Conservation (phyloP, 179 eudicot genomes). For the Sideroxylon spinosum region DNA sequence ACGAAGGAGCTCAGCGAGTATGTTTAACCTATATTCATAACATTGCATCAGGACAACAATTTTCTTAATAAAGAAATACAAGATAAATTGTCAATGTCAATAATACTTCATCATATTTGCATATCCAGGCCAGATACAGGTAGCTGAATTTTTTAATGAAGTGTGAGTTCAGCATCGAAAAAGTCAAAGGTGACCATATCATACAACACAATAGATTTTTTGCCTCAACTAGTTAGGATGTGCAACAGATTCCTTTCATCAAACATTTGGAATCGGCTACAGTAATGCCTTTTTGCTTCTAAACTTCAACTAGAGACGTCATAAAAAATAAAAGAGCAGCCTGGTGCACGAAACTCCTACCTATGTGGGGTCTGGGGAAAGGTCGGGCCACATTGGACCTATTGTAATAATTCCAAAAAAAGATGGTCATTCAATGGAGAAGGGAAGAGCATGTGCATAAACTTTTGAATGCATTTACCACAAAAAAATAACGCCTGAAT, state of each 20-base stretch:
- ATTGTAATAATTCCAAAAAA: background rate
- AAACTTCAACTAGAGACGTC: background rate
- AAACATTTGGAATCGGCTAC: no score
- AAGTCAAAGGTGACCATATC: background rate
- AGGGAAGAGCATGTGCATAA: background rate
- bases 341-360: no score
- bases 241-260: background rate
- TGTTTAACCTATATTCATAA: constrained; percentile 62
- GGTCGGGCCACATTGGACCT: no score
- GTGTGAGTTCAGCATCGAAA: no score
- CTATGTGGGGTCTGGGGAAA: no score
- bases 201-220: background rate
- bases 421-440: background rate
- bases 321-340: background rate
- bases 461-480: background rate
- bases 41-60: constrained; percentile 17
- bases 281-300: background rate
- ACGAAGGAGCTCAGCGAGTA: constrained; percentile 85
- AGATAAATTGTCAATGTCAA: background rate
- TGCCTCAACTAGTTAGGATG: background rate
- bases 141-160: background rate
- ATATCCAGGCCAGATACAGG: background rate
- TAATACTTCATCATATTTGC: background rate
- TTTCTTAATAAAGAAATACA: background rate
- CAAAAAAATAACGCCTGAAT: background rate